Base-by-base conservation (phyloP, 2,329 filamentous ascomycete genomes). In the Neonectria coccinea region DNA sequence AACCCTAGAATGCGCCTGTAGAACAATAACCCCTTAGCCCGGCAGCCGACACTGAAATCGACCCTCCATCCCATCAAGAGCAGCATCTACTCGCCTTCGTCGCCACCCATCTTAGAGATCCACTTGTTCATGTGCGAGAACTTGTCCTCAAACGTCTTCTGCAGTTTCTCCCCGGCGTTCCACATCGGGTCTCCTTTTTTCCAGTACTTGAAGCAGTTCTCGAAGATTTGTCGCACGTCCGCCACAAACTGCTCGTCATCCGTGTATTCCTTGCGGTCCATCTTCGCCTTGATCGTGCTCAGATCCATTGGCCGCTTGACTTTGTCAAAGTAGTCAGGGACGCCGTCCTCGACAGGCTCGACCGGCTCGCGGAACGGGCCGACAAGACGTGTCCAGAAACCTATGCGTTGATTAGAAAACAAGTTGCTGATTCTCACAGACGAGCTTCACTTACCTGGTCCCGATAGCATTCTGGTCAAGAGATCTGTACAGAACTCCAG, bases 151-250 rank as follows among this genome's bases (percentile, higher is more conserved):
- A 87, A 84, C 11, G 81, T 82, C 66, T 85, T 86, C 74, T 90
- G 84, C 55, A 90, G 83, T 66, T 83, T 84, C 76, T 88, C 82
- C 65, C 87, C 87, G 1, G 84, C 81, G 0, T 74, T 72, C 78
- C 83, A 89, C 79, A 89, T 87, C 0, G 82, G 80, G 54, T 87
- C 84, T 27, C 81, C 80, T 65, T 82, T 81, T 52, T 80, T 84
- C 85, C 88, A 89, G 76, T 90, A 90, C n/a, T 82, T 84, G 75
- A 86, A 89, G 75, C 87, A 89, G 74, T 90, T 90, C 27, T 82
- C 77, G 63, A 89, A 89, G 39, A 90, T 90, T 71, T 88, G 86
- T 7, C 85, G 83, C 72, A 90, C 83, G 75, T 90, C 88, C 3
- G 75, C 76, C 41, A 83, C 74, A 68, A 90, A 90, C 56, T 88